Base-by-base conservation (phyloP, 805 yeast species). In the Wickerhamomyces strasburgensis region DNA sequence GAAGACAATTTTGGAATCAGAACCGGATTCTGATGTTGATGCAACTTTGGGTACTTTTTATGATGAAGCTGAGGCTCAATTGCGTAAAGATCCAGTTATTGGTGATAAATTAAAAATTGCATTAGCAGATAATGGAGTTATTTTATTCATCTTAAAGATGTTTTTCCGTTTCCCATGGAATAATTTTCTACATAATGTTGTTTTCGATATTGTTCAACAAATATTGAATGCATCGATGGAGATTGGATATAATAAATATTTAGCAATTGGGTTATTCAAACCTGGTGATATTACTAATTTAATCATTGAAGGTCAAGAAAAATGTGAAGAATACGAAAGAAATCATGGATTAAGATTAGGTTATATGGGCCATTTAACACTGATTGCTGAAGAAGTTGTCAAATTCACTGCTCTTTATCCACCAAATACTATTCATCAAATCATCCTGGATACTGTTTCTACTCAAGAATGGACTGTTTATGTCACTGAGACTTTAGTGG, bases 111-210 rank as follows among this genome's bases (percentile, higher is more conserved):
- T 89, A 54, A 93, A 93, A 59, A 84, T 87, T 33, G 80, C 85
- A 37, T 65, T 93, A 16, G 74, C 79, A 41, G 96, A 93, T 54
- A 78, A 77, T 57, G 71, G 73, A 25, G 77, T 87, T 40, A 69
- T 89, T 23, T 64, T 75, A 15, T 72, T 76, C 16, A 79, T 89
- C n/a, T 62, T 88, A 18, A 62, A 72, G 19, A 78, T 84, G 71
- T 86, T 93, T 54, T 80, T 89, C 60, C 66, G 72, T 43, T 87
- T 80, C 60, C 96, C 98, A 6, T 93, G 98, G 98, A 93, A 93
- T 59, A 93, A 93, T 56, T 93, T 93, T 55, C 73, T 93, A 68
- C 98, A 93, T 61, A 93, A 90, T 54, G 98, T 93, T 40, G 96
- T 93, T 7, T 93, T 90, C 68, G 99, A 93, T 62, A 77, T 93